Evolutionary conservation across 306 rosid genomes (phyloP).

Genomic region (Pyrus betulifolia): DNA sequence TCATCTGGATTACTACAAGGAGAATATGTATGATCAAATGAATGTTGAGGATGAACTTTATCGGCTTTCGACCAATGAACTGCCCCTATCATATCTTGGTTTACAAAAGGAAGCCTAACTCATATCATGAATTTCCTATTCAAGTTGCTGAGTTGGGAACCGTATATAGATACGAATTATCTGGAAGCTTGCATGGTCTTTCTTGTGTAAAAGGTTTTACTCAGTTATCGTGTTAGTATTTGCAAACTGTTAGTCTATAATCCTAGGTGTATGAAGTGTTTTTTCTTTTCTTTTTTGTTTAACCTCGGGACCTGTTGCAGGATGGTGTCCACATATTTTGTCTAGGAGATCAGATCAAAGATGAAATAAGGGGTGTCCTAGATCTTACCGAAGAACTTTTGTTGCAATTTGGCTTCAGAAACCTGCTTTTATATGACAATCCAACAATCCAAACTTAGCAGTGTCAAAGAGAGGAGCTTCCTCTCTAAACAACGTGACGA

Average conservation of each 20-base stretch:
- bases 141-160: slow-evolving; percentile 93
- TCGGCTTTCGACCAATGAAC: slow-evolving; percentile 96
- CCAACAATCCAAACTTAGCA: neutral
- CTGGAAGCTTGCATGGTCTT: slow-evolving; percentile 96
- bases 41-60: slow-evolving; percentile 78
- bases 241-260: neutral
- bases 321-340: slow-evolving; percentile 97
- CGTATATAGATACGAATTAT: slow-evolving; percentile 84
- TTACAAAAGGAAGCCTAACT: slow-evolving; percentile 84
- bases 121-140: slow-evolving; percentile 84
- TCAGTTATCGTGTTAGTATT: slow-evolving; percentile 46
- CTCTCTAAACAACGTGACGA: slow-evolving; percentile 28
- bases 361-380: slow-evolving; percentile 88
- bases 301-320: slow-evolving; percentile 43
- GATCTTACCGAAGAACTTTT: slow-evolving; percentile 83
- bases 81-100: slow-evolving; percentile 92
- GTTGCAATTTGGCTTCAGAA: slow-evolving; percentile 69
- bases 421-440: neutral
- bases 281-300: neutral
- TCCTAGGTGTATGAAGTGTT: neutral
- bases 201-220: slow-evolving; percentile 96
- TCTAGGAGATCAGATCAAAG: slow-evolving; percentile 82
- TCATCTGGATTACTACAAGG: slow-evolving; percentile 65
- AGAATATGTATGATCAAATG: slow-evolving; percentile 95
- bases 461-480: slow-evolving; percentile 16